phyloP scores from a whole-genome alignment of 2,329 filamentous ascomycete genomes.

The Calonectria pteridis region DNA sequence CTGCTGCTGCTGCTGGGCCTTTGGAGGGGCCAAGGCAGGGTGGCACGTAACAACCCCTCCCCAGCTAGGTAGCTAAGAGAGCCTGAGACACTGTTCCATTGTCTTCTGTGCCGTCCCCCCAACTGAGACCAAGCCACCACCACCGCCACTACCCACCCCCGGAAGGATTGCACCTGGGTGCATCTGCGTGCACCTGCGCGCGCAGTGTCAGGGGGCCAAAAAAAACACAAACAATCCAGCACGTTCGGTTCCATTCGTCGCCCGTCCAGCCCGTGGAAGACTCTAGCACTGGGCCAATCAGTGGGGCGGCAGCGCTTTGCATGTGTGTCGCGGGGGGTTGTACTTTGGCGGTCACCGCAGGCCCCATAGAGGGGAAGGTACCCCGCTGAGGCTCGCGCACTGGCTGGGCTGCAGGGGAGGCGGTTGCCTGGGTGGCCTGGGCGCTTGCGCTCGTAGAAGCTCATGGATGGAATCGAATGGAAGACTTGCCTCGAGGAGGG shows the following conservation, averaged over 20 bases:
- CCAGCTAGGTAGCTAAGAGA: background rate
- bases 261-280: constrained; percentile 33
- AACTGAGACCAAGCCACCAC: background rate
- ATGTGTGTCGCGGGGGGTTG: background rate
- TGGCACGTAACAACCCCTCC: constrained; percentile 4
- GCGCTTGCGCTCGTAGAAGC: constrained; percentile 14
- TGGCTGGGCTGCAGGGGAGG: constrained; percentile 7
- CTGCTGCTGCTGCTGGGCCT: background rate
- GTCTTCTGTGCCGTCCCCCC: background rate
- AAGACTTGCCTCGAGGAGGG: constrained; percentile 53
- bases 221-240: background rate
- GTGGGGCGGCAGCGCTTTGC: constrained; percentile 19
- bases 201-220: background rate
- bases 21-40: constrained; percentile 3
- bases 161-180: background rate
- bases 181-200: background rate
- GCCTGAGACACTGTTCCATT: constrained; percentile 3
- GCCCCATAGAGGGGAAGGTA: constrained; percentile 7
- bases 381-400: background rate
- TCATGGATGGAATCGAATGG: constrained; percentile 58
- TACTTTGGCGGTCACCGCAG: constrained; percentile 7
- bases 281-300: constrained; percentile 43
- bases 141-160: background rate
- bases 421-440: constrained; percentile 23
- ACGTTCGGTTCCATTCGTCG: constrained; percentile 19